Evolutionary conservation across 805 yeast species (phyloP), one percentile per base, ranked within the genome.

Genomic region (Kazachstania psychrophila): DNA sequence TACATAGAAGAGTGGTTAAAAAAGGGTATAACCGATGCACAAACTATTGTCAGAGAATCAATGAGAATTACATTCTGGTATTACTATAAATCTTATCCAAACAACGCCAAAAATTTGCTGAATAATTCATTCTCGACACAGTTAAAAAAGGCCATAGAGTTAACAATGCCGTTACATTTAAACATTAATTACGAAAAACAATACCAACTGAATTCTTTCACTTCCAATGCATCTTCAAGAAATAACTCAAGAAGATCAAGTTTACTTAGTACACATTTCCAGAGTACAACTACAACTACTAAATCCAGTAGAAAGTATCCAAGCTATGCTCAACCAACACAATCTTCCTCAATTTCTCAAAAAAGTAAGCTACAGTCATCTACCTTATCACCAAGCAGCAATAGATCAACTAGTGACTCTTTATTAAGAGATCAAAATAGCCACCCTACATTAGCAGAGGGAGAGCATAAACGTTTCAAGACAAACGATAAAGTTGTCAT

Each of bases 11-110:
- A 66, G 32, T 63, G 77, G 43, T 51, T 85, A 1, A 42, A 61
- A 3, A 77, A 73, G 46, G 79, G 89, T 15, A 62, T 92, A 1
- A 54, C 73, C 1, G 97, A 88, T 55, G 84, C 95, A 0, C 80
- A 81, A 40, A 85, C 88, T 0, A 63, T 72, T 0, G 96, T 84
- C 0, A 69, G 96, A 45, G 94, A 77, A 48, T 64, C 75, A 0
- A 82, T 79, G 64, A 71, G 95, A 53, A 63, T 66, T 3, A 68
- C 86, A 0, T 89, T 70, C 49, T 88, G 96, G 96, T 64, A 72
- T 11, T 70, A 75, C 38, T 69, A 68, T 46, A 65, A 63, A 15
- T 50, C 68, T 6, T 80, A 74, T 60, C 81, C 84, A 0, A 49
- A 58, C 0, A 60, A 64, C 11, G 81, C 77, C 0, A 72, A 69